Evolutionary conservation across 1,139 yeast genomes (phyloP), one percentile per base, ranked within the genome.

Genomic region (Trichomonascaceae sp.): DNA sequence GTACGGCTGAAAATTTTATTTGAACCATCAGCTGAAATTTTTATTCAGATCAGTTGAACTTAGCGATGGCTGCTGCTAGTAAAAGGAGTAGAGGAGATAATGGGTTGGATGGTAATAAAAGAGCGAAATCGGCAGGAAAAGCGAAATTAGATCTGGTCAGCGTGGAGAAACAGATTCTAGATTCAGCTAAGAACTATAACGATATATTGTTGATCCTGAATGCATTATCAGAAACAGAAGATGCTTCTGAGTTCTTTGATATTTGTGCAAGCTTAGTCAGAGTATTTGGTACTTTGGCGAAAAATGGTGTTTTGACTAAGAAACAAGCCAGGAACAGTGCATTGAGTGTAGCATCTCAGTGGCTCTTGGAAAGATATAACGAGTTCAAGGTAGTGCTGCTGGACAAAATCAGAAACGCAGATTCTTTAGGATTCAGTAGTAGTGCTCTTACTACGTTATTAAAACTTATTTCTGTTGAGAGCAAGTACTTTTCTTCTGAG

Each of bases 351-450:
- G 65, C 71, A 17, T 61, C 64, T 1, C 47, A 52, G 38, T 88
- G 96, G 95, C 70, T 88, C 43, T 73, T 74, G 53, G 79, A 78
- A 50, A 77, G 79, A 55, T 90, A 87, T 66, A 76, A 75, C 24
- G 68, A 70, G n/a, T 89, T 74, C 71, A 83, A 83, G 64, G 61
- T 62, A 2, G 65, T 67, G 36, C 59, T 87, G 20, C 66, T 77
- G 43, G 69, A 69, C n/a, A 60, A 75, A 45, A 64, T 73, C 15
- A 45, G 51, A 18, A 36, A 60, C 19, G 62, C 70, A 4, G 69
- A 65, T 50, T 71, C 72, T 51, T 71, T 78, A 22, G 78, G 83
- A 1, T 67, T 80, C 50, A 82, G 81, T 61, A 67, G 86, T 49
- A 90, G 87, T 64, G 75, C 81, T 51, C 66, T 88, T 57, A 90